A percentile compares a stretch with the other conserved stretches of the same genome.
Conservation (phyloP, 306 rosid genomes). For the Gastrolobium bilobum region DNA sequence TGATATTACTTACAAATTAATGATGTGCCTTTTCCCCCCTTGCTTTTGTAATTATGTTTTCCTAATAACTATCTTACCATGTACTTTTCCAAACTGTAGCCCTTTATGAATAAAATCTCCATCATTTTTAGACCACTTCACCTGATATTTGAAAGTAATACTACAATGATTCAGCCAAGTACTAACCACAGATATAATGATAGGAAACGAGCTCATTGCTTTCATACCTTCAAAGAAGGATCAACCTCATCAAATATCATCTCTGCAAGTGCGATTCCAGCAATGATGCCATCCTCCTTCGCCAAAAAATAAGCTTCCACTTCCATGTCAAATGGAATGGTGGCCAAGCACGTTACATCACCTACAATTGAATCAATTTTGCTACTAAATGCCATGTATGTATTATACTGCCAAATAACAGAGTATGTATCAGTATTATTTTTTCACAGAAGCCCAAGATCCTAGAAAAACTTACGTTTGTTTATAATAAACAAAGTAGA, state of each 20-base stretch:
- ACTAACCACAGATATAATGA: conserved; percentile 36
- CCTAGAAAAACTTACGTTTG: background rate
- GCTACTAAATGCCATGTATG: conserved; percentile 31
- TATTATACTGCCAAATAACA: conserved; percentile 27
- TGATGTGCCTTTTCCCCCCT: conserved; percentile 2
- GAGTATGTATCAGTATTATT: background rate
- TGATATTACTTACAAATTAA: conserved; percentile 41
- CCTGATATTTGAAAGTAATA: conserved; percentile 60
- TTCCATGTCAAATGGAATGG: conserved; percentile 79
- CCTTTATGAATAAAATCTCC: conserved; percentile 84
- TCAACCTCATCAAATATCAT: conserved; percentile 87
- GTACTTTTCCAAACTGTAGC: conserved; percentile 85
- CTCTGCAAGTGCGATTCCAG: conserved; percentile 88
- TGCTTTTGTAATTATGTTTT: conserved; percentile 2
- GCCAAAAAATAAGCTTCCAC: conserved; percentile 93
- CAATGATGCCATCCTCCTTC: conserved; percentile 87
- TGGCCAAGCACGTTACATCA: conserved; percentile 87
- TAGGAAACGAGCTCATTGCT: conserved; percentile 39
- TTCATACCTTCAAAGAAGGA: conserved; percentile 79
- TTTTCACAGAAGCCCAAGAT: background rate
- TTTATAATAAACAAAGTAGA: conserved; percentile 2
- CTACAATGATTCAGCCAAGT: conserved; percentile 40
- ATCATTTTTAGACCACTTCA: conserved; percentile 87
- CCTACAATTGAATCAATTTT: conserved; percentile 62
- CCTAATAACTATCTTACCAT: conserved; percentile 58